A percentile compares a stretch with the other conserved stretches of the same genome.
These are phyloP conservation scores for Dendrobium officinale DNA, from an alignment of 106 monocot genomes.

Conservation along the genomic window DNA sequence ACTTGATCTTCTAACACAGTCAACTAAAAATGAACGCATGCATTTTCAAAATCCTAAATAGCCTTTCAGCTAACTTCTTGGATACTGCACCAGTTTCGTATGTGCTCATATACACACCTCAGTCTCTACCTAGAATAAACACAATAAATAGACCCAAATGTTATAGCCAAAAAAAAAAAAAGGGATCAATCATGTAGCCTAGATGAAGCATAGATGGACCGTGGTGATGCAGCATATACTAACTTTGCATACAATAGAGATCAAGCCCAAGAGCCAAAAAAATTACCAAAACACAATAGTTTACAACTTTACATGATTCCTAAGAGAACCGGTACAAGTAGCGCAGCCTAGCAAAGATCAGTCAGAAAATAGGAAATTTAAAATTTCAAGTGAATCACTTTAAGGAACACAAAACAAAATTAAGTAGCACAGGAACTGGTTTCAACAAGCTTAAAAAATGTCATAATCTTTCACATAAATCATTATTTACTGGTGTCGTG, in stretches of 20 bases:
- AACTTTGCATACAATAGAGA: background rate
- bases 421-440: background rate
- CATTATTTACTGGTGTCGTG: no score
- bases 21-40: background rate
- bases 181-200: background rate
- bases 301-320: background rate
- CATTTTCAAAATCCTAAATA: background rate
- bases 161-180: background rate
- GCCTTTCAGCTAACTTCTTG: background rate
- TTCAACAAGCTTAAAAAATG: background rate
- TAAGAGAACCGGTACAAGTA: background rate
- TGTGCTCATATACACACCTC: no score
- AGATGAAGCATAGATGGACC: background rate
- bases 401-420: background rate
- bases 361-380: background rate
- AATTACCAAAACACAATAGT: background rate
- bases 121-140: background rate
- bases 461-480: background rate
- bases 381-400: background rate
- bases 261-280: background rate
- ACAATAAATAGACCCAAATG: background rate
- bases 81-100: background rate
- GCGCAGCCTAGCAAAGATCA: background rate
- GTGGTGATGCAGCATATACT: background rate
- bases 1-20: constrained; percentile 1